These are phyloP conservation scores for Plenodomus tracheiphilus DNA, from an alignment of 2,329 filamentous ascomycete genomes.

Conservation along the genomic window DNA sequence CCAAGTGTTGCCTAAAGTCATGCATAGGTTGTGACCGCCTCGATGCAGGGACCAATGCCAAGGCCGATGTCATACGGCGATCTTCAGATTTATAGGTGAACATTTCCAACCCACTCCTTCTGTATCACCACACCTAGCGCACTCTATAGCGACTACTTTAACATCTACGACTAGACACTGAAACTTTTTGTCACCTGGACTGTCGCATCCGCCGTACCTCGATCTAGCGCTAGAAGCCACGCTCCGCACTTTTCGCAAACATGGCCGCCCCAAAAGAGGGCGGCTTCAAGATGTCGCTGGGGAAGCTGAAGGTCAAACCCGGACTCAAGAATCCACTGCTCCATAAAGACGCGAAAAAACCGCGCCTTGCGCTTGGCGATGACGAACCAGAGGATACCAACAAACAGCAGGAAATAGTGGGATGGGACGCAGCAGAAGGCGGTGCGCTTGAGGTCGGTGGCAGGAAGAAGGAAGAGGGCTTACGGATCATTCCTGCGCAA, in stretches of 20 bases:
- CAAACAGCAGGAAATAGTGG: slow-evolving; percentile 52
- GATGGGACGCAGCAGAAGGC: slow-evolving; percentile 57
- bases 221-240: background rate
- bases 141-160: slow-evolving; percentile 2
- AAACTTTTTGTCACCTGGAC: background rate
- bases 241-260: background rate
- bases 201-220: background rate
- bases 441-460: slow-evolving; percentile 49
- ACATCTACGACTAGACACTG: background rate
- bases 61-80: slow-evolving; percentile 28
- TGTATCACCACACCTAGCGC: background rate
- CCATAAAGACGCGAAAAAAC: slow-evolving; percentile 28
- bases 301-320: slow-evolving; percentile 31
- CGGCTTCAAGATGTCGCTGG: slow-evolving; percentile 44
- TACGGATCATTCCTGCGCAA: slow-evolving; percentile 61
- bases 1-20: background rate
- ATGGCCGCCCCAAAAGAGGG: slow-evolving; percentile 37
- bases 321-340: slow-evolving; percentile 24
- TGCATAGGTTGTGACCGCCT: background rate
- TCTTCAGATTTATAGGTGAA: slow-evolving; percentile 15
- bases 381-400: slow-evolving; percentile 35
- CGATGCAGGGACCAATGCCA: slow-evolving; percentile 12
- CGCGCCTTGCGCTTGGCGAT: slow-evolving; percentile 33
- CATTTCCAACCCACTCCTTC: background rate
- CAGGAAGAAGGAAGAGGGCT: slow-evolving; percentile 46